Evolutionary conservation across 257 asterid genomes (phyloP), one percentile per base, ranked within the genome.

Genomic region (Solanum virginianum): DNA sequence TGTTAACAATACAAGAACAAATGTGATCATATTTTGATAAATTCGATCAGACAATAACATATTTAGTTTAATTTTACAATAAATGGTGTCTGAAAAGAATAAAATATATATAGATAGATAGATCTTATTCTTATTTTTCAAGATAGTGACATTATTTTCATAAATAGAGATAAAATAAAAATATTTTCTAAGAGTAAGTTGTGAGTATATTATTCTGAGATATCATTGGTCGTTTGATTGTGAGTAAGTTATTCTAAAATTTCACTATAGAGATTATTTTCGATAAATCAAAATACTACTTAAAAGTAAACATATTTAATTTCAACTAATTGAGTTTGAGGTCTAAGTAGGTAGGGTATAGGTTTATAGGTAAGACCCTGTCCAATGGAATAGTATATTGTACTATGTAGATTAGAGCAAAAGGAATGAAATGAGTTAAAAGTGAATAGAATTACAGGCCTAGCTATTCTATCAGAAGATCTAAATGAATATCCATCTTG

Each of bases 401-500:
- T 66, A 51, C 41, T 22, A 20, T 24, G 9, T 74, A 2, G 82
- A 41, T 77, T 51, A 26, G 63, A 53, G 82, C 82, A 77, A 53
- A 77, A 77, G 41, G 65, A 77, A 77, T 77, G 63, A 56, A 77
- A 51, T 51, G 63, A 77, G 82, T 24, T 70, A 49, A 26, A 69
- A 69, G 13, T 32, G 75, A 68, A 32, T 68, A 68, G 75, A 68
- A 29, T 29, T 29, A 66, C 80, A 70, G 80, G 80, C 9, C 29
- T 70, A 70, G 3, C 14, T 29, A 66, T 66, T 14, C 0, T 5
- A n/a, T 16, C 41, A 74, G 57, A 26, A 75, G 82, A 75, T 75
- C 81, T 75, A 55, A 26, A 77, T 77, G 26, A 77, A 51, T 77
- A 77, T 77, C 82, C 63, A 24, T 77, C 3, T 53, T 77, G 82